Evolutionary conservation across 495 filamentous ascomycete genomes (phyloP), one percentile per base, ranked within the genome.

Genomic region (Melanomma pulvis-pyrius): DNA sequence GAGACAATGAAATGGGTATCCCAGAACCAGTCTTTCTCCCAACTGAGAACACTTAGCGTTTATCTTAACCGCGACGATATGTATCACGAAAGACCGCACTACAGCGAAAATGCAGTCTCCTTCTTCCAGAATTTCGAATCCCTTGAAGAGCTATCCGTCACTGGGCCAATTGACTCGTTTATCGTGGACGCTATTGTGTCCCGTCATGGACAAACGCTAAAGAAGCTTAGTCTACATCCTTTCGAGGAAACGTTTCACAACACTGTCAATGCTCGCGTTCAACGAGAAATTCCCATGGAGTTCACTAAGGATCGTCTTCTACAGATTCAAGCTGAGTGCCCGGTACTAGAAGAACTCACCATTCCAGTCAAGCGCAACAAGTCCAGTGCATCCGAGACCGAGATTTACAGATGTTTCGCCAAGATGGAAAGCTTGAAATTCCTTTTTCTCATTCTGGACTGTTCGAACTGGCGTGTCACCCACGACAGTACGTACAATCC

Each of bases 331-430:
- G 51, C 52, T 50, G 19, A 49, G 24, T 65, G 61, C 26, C 61
- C 24, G 49, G 61, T 50, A 48, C 51, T 65, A 49, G 44, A 57
- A 50, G 53, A 65, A 22, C 61, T 65, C 47, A 34, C 52, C 26
- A 55, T 65, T 58, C 51, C 61, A 48, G 52, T 65, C 52, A 65
- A 48, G 54, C 61, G 61, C 54, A 58, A 57, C 32, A 65, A 58
- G 61, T 65, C 61, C 26, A 65, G 54, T 44, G 61, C 52, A 39
- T 57, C 44, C 54, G 61, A 65, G 61, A 34, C 36, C 39, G 52
- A 57, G 47, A 65, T 65, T 2, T 65, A 65, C 51, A 65, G 44
- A 65, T 57, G 51, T 28, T 65, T 65, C 32, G 41, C 22, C 52
- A 29, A 50, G 52, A 57, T 65, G 34, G 25, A 58, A 57, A 56